Evolutionary conservation across 768 basidiomycete genomes (phyloP), one percentile per base, ranked within the genome.

Genomic region (Gelatoporia subvermispora): DNA sequence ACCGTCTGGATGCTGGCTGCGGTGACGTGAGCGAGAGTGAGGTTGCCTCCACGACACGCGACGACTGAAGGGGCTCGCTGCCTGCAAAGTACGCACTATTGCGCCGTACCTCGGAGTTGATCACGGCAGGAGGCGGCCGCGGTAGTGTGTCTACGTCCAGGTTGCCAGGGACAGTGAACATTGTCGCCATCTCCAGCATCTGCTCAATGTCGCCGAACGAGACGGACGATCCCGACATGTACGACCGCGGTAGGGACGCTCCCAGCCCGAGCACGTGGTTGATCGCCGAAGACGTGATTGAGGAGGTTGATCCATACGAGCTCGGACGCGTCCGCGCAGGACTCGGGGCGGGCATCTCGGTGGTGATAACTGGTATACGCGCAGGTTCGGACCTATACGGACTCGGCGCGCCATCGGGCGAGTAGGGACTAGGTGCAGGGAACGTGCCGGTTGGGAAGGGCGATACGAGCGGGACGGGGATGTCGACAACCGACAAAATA

Each of bases 161-260:
- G 15, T 45, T 42, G 43, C 52, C 47, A 25, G 23, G 17, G 22
- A 17, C 41, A 21, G 51, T 21, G 52, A 72, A 73, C 13, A 72
- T 57, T 17, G 70, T 69, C 1, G 77, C 76, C 66, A 76, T 72
- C 56, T 80, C 74, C 31, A 82, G 66, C 61, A 80, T 78, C 21
- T 73, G 68, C 58, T 78, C 76, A 44, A 80, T 74, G 52, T 80
- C 76, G 16, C 71, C 52, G 0, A 72, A 71, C 34, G 58, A 55
- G 13, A 73, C 51, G 0, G 72, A 72, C 37, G 48, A 39, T 13
- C 28, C 28, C 28, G 28, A 31, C 28, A 31, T 31, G 28, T 31
- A 31, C 28, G 28, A 31, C 7, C 28, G 28, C 13, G 28, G 28
- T 13, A 31, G 28, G 13, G 28, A 31, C 28, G 28, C 28, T 5